Evolutionary conservation across 1,139 yeast genomes (phyloP).

Genomic region (Pichia sp.): DNA sequence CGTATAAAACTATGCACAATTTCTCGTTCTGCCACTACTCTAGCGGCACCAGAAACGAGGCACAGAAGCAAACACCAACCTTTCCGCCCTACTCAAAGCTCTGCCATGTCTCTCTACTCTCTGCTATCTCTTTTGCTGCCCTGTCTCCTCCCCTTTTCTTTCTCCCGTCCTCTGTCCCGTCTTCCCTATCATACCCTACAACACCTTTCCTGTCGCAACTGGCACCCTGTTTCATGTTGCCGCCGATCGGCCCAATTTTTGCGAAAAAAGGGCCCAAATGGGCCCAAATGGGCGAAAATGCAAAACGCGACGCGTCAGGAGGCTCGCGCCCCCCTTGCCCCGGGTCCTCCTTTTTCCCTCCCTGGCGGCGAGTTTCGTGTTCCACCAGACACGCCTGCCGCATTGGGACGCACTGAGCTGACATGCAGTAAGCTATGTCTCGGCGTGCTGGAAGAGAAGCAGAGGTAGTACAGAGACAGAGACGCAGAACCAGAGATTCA

Average conservation of each 20-base stretch:
- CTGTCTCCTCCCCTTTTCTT: neutral
- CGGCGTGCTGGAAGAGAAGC: neutral
- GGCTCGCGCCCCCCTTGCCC: neutral
- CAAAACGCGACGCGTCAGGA: neutral
- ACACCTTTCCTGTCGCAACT: neutral
- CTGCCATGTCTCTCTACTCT: neutral
- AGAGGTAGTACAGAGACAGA: neutral
- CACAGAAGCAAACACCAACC: no score
- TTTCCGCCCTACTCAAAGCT: neutral
- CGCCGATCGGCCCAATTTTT: neutral
- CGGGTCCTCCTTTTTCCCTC: neutral
- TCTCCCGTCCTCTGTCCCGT: neutral
- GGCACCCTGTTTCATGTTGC: neutral
- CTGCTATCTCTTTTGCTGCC: neutral
- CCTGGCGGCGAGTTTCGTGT: neutral
- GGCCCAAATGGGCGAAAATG: neutral
- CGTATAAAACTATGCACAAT: no score
- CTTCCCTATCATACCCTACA: neutral
- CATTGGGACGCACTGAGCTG: neutral
- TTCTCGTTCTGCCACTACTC: no score
- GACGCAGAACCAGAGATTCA: neutral
- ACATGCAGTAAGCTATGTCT: neutral
- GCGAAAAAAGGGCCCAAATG: neutral
- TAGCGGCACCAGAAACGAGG: no score
- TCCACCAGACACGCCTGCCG: neutral